These are phyloP conservation scores for Solanum clarkiae DNA, from an alignment of 257 asterid genomes.

Conservation along the genomic window DNA sequence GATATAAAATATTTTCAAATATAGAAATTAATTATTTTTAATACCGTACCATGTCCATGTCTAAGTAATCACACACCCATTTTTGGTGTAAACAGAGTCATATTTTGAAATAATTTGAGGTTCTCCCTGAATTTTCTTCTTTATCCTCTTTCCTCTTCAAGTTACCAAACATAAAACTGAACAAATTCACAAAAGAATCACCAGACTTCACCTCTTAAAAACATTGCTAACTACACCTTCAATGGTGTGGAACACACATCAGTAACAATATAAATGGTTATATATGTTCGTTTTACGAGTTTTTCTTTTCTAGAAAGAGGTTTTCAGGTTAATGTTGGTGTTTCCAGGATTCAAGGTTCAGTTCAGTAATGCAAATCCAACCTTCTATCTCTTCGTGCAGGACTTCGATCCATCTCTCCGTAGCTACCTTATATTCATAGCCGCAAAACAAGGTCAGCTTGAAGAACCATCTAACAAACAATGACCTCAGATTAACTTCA, in stretches of 20 bases:
- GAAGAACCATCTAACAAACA: slow-evolving; percentile 5
- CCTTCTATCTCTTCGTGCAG: neutral
- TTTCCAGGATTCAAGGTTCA: neutral
- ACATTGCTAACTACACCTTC: neutral
- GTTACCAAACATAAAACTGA: neutral
- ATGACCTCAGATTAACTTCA: slow-evolving; percentile 29
- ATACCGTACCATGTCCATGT: no score
- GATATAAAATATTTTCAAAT: no score
- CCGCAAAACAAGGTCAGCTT: neutral
- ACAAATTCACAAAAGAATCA: neutral
- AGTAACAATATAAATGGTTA: neutral
- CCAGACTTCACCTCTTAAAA: neutral
- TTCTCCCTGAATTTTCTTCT: no score
- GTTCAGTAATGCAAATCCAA: neutral
- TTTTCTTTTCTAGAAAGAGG: neutral
- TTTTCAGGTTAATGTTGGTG: neutral
- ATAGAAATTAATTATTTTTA: no score
- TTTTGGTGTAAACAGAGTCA: no score
- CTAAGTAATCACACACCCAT: no score
- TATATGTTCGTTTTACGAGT: neutral
- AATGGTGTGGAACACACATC: neutral
- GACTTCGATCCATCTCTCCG: neutral
- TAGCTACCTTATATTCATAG: neutral
- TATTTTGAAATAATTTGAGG: no score
- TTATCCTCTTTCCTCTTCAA: no score